phyloP scores from a whole-genome alignment of 2,329 filamentous ascomycete genomes.

The Verticillium albo-atrum region DNA sequence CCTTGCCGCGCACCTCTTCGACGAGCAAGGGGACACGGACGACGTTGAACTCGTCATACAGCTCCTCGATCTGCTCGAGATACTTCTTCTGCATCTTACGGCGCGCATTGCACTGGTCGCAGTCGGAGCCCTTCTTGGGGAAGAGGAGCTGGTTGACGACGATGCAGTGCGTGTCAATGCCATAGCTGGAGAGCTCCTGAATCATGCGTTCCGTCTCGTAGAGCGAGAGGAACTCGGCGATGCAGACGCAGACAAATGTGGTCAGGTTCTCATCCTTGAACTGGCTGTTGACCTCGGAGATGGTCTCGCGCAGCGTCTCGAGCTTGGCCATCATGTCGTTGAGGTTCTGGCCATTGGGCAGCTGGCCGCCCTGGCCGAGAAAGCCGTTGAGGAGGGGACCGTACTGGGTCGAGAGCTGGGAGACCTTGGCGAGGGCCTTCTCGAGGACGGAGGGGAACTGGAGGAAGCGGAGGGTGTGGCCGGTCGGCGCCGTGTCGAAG shows the following conservation, averaged over 20 bases:
- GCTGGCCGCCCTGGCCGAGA: constrained; percentile 67
- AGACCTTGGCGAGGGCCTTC: constrained; percentile 96
- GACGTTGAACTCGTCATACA: constrained; percentile 99
- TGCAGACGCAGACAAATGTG: constrained; percentile 97
- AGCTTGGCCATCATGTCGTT: constrained; percentile 92
- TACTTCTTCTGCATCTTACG: constrained; percentile 99
- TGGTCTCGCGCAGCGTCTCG: constrained; percentile 87
- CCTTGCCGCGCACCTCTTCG: constrained; percentile 93
- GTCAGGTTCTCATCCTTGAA: constrained; percentile 96
- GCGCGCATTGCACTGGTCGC: constrained; percentile 91
- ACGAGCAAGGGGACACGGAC: constrained; percentile 96
- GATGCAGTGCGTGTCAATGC: constrained; percentile 95
- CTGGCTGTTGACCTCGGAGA: constrained; percentile 92
- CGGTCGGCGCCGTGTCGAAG: constrained; percentile 97
- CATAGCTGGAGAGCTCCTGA: constrained; percentile 88
- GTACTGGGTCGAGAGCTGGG: constrained; percentile 89
- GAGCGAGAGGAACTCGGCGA: constrained; percentile 91
- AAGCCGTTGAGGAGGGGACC: constrained; percentile 93
- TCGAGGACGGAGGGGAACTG: constrained; percentile 98
- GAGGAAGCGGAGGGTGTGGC: constrained; percentile 96
- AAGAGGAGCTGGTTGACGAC: constrained; percentile 98
- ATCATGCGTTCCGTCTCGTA: constrained; percentile 99
- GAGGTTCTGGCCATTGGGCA: constrained; percentile 90
- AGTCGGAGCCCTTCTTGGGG: constrained; percentile 77
- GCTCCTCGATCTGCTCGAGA: constrained; percentile 94